Evolutionary conservation across 176 grass and related monocot species (phyloP), one percentile per base, ranked within the genome.

Genomic region (Canna indica): DNA sequence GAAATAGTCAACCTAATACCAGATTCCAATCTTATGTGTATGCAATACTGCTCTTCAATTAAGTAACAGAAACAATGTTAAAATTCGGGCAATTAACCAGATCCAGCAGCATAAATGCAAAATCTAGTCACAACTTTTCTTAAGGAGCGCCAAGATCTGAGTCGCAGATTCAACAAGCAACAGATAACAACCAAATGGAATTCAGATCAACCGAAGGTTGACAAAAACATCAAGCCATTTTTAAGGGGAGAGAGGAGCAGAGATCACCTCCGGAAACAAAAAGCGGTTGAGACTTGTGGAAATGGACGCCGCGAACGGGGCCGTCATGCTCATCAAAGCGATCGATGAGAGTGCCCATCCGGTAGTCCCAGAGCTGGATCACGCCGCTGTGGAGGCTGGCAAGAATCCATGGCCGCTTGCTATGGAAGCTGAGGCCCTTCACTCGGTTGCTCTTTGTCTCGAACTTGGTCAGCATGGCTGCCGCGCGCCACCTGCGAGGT

Each of bases 391-490:
- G 91, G 84, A 95, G 85, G 70, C 84, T 85, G 34, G 87, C 68
- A 13, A 95, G 87, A 82, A 95, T 88, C 91, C 91, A 95, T 67
- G 87, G 87, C 24, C 91, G 75, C 17, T 82, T 81, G 79, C 74
- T 85, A 86, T 97, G 93, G 70, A 97, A 92, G 89, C 84, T 90
- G 62, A 97, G 72, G 36, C 93, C 93, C 88, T 97, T 97, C 36
- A 97, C 93, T 75, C 93, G 86, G 81, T 90, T 97, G 80, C 93
- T 97, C 88, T 97, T 97, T 44, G 93, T 97, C 89, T 97, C 93
- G 89, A 97, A 92, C 76, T 92, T 97, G 79, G 88, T 97, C 82
- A 97, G 93, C 93, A 97, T 97, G 83, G 27, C 24, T 29, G 58
- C 58, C 58, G 27, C 58, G 58, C 27, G 27, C 9, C 0, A 14